Evolutionary conservation across 2,329 filamentous ascomycete species (phyloP), one percentile per base, ranked within the genome.

Genomic region (Pseudogymnoascus sp.): DNA sequence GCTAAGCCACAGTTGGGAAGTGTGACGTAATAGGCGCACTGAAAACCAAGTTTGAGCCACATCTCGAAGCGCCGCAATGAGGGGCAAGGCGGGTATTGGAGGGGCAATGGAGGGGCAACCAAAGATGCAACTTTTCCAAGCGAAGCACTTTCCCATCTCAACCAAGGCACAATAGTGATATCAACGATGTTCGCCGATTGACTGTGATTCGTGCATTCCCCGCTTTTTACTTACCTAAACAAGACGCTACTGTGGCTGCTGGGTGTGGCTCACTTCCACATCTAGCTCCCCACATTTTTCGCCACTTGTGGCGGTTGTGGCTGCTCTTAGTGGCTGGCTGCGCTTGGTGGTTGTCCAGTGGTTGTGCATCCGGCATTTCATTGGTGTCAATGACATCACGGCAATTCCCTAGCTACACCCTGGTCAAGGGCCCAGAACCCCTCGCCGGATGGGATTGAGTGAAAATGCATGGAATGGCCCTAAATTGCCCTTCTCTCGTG

Each of bases 11-110:
- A 55, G 49, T 16, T 55, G 49, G 49, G 49, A 30, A 35, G 11
- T 35, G 9, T 55, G 49, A 55, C 49, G 49, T 55, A 33, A 55
- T 55, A 7, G 5, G 5, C 5, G 9, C 23, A 9, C 49, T 55
- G 49, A 55, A 55, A 55, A 55, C 49, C 49, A 55, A 55, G 49
- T 52, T 16, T 52, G 28, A 55, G 49, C 49, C 49, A 55, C 49
- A 55, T 12, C 49, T 33, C 16, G 11, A 30, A 35, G 49, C 28
- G 49, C 49, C 49, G 49, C 49, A 55, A 52, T 33, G 28, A 33
- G 49, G 28, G 28, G 28, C 49, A 55, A 14, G 9, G 25, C 28
- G 49, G 49, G 28, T 28, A 55, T 5, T 33, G 49, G 28, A 52
- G 45, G 45, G 45, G 25, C 12, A 30, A 23, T 52, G 45, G 45